Evolutionary conservation across 208 protist species (phyloP).

Genomic region (Wallacemonas collosoma): DNA sequence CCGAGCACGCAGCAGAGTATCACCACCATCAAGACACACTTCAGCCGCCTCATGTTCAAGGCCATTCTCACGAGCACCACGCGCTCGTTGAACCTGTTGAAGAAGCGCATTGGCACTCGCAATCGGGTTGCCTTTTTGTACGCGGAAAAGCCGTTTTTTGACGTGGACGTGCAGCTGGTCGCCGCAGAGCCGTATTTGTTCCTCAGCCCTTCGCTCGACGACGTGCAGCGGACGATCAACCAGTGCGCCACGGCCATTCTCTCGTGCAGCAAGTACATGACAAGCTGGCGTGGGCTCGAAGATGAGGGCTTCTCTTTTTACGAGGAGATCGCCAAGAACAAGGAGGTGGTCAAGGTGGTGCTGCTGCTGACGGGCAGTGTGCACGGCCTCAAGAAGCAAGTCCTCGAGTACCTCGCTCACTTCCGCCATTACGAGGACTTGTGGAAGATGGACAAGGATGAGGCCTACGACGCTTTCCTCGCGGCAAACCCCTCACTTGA

Average conservation of each 20-base stretch:
- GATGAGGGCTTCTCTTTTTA: constrained; percentile 84
- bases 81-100: constrained; percentile 90
- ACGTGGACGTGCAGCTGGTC: constrained; percentile 94
- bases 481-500: constrained; percentile 80
- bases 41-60: constrained; percentile 92
- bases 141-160: constrained; percentile 95
- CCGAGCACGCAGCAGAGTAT: constrained; percentile 76
- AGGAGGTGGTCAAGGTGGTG: constrained; percentile 94
- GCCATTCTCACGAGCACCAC: constrained; percentile 92
- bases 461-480: constrained; percentile 92
- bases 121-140: constrained; percentile 92
- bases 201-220: constrained; percentile 94
- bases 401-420: constrained; percentile 90
- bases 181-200: constrained; percentile 91
- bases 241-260: constrained; percentile 90
- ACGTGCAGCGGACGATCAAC: constrained; percentile 96
- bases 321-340: constrained; percentile 94
- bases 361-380: constrained; percentile 94
- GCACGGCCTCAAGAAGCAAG: constrained; percentile 93
- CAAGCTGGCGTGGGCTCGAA: constrained; percentile 72
- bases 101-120: constrained; percentile 92
- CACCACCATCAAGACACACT: constrained; percentile 84
- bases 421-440: constrained; percentile 95
- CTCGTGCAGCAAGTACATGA: constrained; percentile 92
- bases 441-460: constrained; percentile 95